Evolutionary conservation across 139 green algal species (phyloP).

Genomic region (Ettlia oleoabundans): DNA sequence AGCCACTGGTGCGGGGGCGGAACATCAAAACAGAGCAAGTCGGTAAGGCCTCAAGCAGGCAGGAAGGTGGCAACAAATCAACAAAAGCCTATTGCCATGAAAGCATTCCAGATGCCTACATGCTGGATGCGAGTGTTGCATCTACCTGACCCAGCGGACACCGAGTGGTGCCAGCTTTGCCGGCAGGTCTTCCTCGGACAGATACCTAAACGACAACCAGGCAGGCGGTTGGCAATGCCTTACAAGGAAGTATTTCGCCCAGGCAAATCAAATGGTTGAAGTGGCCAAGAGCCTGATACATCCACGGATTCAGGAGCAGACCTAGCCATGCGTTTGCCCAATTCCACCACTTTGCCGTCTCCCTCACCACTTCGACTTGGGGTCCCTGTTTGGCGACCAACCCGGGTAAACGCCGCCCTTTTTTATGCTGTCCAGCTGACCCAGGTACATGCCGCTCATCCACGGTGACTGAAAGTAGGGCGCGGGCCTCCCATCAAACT

Average conservation of each 20-base stretch:
- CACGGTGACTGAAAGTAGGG: constrained; percentile 15
- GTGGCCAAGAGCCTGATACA: no score
- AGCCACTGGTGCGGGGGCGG: constrained; percentile 31
- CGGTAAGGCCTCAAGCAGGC: no score
- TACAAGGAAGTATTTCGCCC: not conserved
- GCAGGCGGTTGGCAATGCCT: no score
- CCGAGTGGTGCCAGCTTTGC: constrained; percentile 15
- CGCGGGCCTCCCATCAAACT: constrained; percentile 5
- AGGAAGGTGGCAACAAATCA: no score
- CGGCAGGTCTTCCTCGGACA: constrained; percentile 23
- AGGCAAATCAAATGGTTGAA: no score
- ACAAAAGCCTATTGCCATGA: no score
- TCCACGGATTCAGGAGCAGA: no score
- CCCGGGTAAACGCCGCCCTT: constrained; percentile 27
- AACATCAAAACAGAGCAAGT: no score
- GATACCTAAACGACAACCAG: not conserved
- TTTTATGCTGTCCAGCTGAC: constrained; percentile 36
- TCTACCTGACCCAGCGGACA: constrained; percentile 36
- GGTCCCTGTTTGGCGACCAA: constrained; percentile 31
- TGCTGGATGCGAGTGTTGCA: no score
- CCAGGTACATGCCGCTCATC: constrained; percentile 37
- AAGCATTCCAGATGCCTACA: no score
- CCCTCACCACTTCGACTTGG: constrained; percentile 31
- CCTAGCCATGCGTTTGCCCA: not conserved
- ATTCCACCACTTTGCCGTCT: not conserved